Base-by-base conservation (phyloP, 2,329 filamentous ascomycete genomes). In the Cercospora zeae-maydis region DNA sequence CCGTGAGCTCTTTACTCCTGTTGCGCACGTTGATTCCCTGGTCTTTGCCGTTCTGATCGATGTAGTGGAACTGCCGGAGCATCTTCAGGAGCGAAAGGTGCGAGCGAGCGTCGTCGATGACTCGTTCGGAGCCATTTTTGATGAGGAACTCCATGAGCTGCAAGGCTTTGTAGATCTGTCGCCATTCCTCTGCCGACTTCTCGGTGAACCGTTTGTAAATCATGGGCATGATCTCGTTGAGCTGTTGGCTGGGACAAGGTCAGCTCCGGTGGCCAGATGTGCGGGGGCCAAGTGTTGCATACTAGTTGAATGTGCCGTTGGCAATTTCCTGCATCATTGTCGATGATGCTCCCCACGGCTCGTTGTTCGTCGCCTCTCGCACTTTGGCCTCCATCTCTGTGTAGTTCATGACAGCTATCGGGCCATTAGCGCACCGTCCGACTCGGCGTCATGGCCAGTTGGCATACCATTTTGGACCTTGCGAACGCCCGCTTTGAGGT, bases 141-240 rank as follows among this genome's bases (percentile, higher is more conserved):
- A 99, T 89, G 33, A 99, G 85, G 74, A 96, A 96, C 77, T 99
- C 93, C 75, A 99, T 88, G 61, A 99, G 84, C 83, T 98, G 95
- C 24, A 99, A 87, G 9, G 83, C 83, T 83, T 99, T 99, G 85
- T 99, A 99, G 75, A 99, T 99, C 78, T 99, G 95, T 70, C 95
- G 87, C 95, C 95, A 99, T 80, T 99, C 95, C 76, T 99, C 95
- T 61, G 95, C 93, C 7, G 92, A 85, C 82, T 99, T 99, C 77
- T 99, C 95, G 65, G 95, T 99, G 78, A 99, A 99, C 68, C 95
- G 91, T 74, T 96, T 95, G 82, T 99, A 99, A 75, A 99, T 96
- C 92, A 99, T 95, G 69, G 95, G 95, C 95, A 99, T 99, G 76
- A 99, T 98, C 78, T 99, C 95, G 78, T 98, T 98, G 62, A 99